Conservation (phyloP, 202 grass and related monocot genomes). For the Musa balbisiana region DNA sequence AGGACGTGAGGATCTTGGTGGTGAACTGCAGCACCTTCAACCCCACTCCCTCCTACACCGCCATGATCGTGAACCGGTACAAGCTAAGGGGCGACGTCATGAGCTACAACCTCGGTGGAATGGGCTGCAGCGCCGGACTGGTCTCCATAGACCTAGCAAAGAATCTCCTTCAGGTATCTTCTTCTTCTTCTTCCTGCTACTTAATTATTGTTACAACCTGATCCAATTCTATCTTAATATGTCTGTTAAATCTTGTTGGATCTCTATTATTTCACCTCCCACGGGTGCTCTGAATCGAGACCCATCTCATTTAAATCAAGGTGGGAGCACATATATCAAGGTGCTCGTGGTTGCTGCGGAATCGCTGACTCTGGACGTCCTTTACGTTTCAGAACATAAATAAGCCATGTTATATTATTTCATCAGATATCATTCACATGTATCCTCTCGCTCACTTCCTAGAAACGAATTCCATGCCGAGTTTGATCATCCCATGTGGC, state of each 20-base stretch:
- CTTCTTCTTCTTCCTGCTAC: neutral
- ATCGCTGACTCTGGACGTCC: no score
- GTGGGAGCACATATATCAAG: neutral
- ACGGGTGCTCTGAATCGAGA: neutral
- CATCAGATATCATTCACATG: no score
- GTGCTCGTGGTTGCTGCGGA: no score
- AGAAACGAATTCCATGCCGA: no score
- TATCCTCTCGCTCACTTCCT: no score
- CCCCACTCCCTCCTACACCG: constrained; percentile 60
- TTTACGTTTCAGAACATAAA: no score
- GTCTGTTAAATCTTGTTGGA: no score
- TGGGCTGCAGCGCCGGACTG: constrained; percentile 75
- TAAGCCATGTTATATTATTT: no score
- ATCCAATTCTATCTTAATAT: no score
- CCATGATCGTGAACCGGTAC: constrained; percentile 59
- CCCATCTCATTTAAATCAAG: neutral
- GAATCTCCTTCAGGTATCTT: constrained; percentile 66
- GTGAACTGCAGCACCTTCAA: constrained; percentile 80
- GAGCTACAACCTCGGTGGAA: constrained; percentile 62
- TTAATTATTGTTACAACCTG: neutral
- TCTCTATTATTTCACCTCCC: no score
- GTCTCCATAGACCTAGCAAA: constrained; percentile 74
- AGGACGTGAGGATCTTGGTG: constrained; percentile 54
- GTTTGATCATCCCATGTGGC: no score
- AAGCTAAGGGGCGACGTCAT: constrained; percentile 40